Conservation (phyloP, 306 rosid species). For the Trifolium pratense region DNA sequence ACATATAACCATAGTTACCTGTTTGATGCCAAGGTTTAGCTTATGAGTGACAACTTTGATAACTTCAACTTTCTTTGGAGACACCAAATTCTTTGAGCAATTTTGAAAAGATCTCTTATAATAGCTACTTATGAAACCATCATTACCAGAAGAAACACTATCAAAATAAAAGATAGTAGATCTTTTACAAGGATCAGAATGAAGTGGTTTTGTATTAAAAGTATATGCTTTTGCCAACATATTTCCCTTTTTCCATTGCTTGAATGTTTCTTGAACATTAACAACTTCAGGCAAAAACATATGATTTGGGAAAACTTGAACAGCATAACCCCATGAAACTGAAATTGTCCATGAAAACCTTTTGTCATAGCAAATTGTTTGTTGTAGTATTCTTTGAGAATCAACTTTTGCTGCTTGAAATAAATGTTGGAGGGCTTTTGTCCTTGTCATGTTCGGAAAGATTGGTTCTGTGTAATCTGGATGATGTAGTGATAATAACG, state of each 20-base stretch:
- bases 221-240: slow-evolving; percentile 54
- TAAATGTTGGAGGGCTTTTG: slow-evolving; percentile 63
- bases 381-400: slow-evolving; percentile 77
- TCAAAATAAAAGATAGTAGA: slow-evolving; percentile 70
- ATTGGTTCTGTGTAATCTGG: slow-evolving; percentile 65
- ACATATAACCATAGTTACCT: slow-evolving; percentile 54
- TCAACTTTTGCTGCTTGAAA: slow-evolving; percentile 62
- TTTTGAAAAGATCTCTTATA: slow-evolving; percentile 60
- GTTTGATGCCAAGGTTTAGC: slow-evolving; percentile 61
- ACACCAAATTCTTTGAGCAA: slow-evolving; percentile 55
- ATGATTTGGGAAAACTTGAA: slow-evolving; percentile 63
- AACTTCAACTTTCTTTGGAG: slow-evolving; percentile 62
- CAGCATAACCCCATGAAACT: slow-evolving; percentile 94
- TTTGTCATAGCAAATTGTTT: slow-evolving; percentile 78
- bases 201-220: slow-evolving; percentile 54
- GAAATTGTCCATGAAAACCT: slow-evolving; percentile 83
- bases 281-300: slow-evolving; percentile 60
- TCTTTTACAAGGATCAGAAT: slow-evolving; percentile 68
- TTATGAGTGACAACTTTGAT: slow-evolving; percentile 67
- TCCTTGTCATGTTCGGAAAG: slow-evolving; percentile 75
- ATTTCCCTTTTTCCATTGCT: slow-evolving; percentile 60
- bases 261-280: slow-evolving; percentile 68
- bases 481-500: slow-evolving; percentile 82
- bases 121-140: slow-evolving; percentile 58
- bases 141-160: slow-evolving; percentile 41